Evolutionary conservation across 192 early-diverging fungal species (phyloP).

Genomic region (Cetraspora pellucida): DNA sequence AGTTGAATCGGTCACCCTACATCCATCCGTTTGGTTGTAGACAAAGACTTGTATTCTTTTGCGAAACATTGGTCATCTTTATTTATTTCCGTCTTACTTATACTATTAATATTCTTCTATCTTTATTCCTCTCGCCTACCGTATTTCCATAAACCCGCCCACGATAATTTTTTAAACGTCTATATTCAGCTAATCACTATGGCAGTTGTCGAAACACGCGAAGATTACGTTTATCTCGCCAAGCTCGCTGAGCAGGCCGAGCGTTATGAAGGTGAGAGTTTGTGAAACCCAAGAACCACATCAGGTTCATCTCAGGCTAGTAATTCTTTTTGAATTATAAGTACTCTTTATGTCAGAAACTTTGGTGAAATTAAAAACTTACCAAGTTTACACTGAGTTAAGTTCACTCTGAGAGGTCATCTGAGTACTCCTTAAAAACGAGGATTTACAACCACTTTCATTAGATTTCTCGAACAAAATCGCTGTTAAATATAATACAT

Average conservation of each 20-base stretch:
- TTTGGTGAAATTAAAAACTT: too few species aligned
- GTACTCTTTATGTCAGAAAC: neutral
- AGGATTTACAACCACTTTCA: too few species aligned
- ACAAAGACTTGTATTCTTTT: neutral
- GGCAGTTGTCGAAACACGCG: constrained; percentile 38
- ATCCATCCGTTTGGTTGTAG: constrained; percentile 3
- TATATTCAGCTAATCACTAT: constrained; percentile 21
- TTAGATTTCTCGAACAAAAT: too few species aligned
- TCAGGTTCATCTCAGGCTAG: constrained; percentile 17
- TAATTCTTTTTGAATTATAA: constrained; percentile 1
- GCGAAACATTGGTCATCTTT: constrained; percentile 13
- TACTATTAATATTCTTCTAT: neutral
- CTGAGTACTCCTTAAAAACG: too few species aligned
- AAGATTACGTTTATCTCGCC: constrained; percentile 90
- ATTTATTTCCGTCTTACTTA: neutral
- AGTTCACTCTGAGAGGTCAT: too few species aligned
- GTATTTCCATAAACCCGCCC: neutral
- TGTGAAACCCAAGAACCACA: constrained; percentile 13
- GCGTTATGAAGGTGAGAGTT: constrained; percentile 89
- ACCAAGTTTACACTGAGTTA: too few species aligned
- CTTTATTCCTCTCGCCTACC: neutral
- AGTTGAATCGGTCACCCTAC: constrained; percentile 9
- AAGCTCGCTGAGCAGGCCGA: constrained; percentile 99
- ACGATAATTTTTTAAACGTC: neutral
- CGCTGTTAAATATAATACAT: too few species aligned